Evolutionary conservation across 352 stramenopile species (phyloP).

Genomic region (Aphanomyces cochlioides): DNA sequence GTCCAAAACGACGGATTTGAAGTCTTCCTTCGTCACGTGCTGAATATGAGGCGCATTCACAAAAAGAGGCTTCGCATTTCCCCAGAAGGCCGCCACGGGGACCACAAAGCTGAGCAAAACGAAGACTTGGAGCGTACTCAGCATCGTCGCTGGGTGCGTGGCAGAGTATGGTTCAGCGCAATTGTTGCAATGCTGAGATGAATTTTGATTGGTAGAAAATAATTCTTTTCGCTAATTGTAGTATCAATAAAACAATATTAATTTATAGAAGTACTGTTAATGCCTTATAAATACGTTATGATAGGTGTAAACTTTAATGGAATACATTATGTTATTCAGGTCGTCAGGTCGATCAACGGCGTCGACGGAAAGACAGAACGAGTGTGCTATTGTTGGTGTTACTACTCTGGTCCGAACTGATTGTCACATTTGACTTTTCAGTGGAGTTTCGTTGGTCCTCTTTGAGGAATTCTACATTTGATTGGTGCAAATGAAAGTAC

Average conservation of each 20-base stretch:
- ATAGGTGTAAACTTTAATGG: no score
- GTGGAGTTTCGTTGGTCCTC: no score
- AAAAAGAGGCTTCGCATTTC: slow-evolving; percentile 60
- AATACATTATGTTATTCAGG: no score
- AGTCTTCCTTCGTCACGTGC: slow-evolving; percentile 33
- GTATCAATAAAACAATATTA: not conserved
- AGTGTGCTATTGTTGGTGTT: no score
- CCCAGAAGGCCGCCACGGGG: not conserved
- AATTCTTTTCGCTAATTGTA: not conserved
- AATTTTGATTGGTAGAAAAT: not conserved
- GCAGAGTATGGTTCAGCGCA: not conserved
- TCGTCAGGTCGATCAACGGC: no score
- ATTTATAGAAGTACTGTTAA: not conserved
- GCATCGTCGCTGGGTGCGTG: not conserved
- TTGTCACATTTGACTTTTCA: no score
- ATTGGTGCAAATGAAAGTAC: no score
- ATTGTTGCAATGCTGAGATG: not conserved
- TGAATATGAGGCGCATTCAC: slow-evolving; percentile 62
- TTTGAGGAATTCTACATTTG: no score
- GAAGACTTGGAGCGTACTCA: not conserved
- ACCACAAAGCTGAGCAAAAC: not conserved
- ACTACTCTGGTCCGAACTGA: no score
- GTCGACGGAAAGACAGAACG: no score
- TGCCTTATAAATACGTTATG: no score
- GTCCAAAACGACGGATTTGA: slow-evolving; percentile 46